These are phyloP conservation scores for Russula sp. DNA, from an alignment of 768 basidiomycete species.

Conservation along the genomic window DNA sequence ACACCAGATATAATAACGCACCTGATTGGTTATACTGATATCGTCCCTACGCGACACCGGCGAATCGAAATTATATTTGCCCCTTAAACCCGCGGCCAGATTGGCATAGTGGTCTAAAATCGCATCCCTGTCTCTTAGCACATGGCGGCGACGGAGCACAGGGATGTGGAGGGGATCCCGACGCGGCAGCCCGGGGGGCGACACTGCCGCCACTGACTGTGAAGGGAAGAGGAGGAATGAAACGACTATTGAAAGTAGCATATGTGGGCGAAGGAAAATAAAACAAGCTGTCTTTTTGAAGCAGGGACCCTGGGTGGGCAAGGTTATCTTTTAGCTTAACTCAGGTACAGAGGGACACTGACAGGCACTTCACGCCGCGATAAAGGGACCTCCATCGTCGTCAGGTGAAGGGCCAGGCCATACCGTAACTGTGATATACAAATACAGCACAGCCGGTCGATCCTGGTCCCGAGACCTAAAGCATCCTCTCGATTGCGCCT, in stretches of 20 bases:
- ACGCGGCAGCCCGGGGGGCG: constrained; percentile 30
- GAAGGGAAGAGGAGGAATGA: constrained; percentile 30
- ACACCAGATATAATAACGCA: constrained; percentile 26
- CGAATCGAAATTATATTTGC: constrained; percentile 41
- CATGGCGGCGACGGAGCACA: constrained; percentile 39
- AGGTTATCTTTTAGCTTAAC: background rate
- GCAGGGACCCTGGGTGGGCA: background rate
- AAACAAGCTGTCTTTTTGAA: background rate
- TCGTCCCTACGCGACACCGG: constrained; percentile 33
- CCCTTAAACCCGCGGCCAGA: constrained; percentile 13
- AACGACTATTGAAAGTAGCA: constrained; percentile 23
- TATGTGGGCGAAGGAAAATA: background rate
- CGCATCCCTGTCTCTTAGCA: no score
- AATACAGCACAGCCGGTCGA: constrained; percentile 25
- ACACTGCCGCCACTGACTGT: constrained; percentile 26
- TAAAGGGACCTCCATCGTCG: no score
- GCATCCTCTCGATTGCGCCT: constrained; percentile 48
- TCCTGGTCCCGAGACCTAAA: constrained; percentile 48
- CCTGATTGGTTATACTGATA: constrained; percentile 48
- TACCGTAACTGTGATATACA: no score
- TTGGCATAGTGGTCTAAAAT: background rate
- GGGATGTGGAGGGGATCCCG: constrained; percentile 38
- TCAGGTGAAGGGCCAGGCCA: no score
- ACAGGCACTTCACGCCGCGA: no score
- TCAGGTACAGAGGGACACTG: background rate